A percentile compares a stretch with the other conserved stretches of the same genome.
These are phyloP conservation scores for Metschnikowia vanudenii DNA, from an alignment of 805 yeast species.

Conservation along the genomic window DNA sequence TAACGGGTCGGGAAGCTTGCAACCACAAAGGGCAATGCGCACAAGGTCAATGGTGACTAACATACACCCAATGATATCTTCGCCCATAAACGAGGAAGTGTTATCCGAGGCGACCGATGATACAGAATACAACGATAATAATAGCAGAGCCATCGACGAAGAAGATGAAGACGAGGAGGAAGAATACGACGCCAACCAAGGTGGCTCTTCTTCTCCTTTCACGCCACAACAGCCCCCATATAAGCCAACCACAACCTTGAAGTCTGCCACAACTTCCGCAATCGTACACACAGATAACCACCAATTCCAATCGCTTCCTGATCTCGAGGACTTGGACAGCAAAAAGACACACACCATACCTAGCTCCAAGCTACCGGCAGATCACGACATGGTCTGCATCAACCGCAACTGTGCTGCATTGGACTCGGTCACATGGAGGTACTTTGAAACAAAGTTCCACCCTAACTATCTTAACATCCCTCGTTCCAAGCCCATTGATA, in stretches of 20 bases:
- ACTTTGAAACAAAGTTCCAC: conserved; percentile 39
- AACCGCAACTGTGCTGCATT: conserved; percentile 41
- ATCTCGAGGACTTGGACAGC: conserved; percentile 44
- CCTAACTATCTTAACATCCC: conserved; percentile 38
- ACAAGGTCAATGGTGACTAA: conserved; percentile 42
- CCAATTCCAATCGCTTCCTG: conserved; percentile 41
- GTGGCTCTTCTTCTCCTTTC: conserved; percentile 35
- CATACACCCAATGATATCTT: conserved; percentile 33
- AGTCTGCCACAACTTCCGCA: conserved; percentile 11
- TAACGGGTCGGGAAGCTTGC: conserved; percentile 13
- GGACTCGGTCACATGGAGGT: conserved; percentile 43
- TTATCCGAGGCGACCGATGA: conserved; percentile 38
- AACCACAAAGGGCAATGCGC: conserved; percentile 41
- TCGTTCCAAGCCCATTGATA: conserved; percentile 38
- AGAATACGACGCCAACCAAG: conserved; percentile 29
- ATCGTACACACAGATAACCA: conserved; percentile 17
- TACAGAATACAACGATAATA: conserved; percentile 33
- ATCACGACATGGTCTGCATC: conserved; percentile 41
- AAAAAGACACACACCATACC: conserved; percentile 44
- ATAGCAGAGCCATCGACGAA: conserved; percentile 22
- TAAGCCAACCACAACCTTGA: conserved; percentile 16
- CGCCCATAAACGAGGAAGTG: conserved; percentile 43
- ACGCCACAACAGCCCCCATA: conserved; percentile 44
- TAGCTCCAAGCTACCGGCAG: conserved; percentile 34
- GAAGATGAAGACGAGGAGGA: conserved; percentile 27